A percentile compares a stretch with the other conserved stretches of the same genome.
Conservation (phyloP, 208 protist species). For the Acanthamoeba triangularis region DNA sequence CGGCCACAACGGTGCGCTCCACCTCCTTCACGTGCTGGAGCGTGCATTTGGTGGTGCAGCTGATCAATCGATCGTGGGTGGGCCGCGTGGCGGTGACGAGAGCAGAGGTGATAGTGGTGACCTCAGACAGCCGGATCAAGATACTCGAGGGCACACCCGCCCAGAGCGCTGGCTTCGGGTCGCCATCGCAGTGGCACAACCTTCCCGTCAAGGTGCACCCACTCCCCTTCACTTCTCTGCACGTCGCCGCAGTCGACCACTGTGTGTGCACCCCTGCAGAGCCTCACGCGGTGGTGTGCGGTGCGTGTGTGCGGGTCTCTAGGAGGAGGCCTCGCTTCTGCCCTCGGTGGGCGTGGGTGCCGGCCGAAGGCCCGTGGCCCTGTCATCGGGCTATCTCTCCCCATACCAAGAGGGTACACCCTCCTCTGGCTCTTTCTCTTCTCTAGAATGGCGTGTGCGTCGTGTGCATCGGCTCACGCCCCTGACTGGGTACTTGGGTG, state of each 20-base stretch:
- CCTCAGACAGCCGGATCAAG: conserved; percentile 49
- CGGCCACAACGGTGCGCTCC: conserved; percentile 79
- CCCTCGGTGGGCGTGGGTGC: conserved; percentile 77
- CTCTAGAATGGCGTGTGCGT: background rate
- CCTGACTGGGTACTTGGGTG: background rate
- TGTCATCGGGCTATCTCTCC: conserved; percentile 77
- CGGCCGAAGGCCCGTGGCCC: conserved; percentile 78
- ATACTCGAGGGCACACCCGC: conserved; percentile 55
- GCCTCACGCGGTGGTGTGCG: background rate
- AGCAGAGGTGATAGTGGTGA: conserved; percentile 60
- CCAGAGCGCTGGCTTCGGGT: background rate
- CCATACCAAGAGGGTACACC: background rate
- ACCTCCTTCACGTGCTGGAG: background rate
- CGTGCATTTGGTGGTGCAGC: background rate
- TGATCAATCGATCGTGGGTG: background rate
- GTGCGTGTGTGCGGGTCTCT: too few relatives aligned
- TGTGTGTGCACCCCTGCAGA: too few relatives aligned
- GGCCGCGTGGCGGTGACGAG: too few relatives aligned
- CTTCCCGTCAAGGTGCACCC: conserved; percentile 40
- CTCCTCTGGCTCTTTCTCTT: background rate
- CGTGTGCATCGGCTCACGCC: background rate
- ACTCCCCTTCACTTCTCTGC: background rate
- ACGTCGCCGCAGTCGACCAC: too few relatives aligned
- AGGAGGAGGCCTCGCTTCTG: conserved; percentile 75
- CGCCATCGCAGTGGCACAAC: background rate